Evolutionary conservation across 2,329 filamentous ascomycete species (phyloP), one percentile per base, ranked within the genome.

Genomic region (Septoria petroselini): DNA sequence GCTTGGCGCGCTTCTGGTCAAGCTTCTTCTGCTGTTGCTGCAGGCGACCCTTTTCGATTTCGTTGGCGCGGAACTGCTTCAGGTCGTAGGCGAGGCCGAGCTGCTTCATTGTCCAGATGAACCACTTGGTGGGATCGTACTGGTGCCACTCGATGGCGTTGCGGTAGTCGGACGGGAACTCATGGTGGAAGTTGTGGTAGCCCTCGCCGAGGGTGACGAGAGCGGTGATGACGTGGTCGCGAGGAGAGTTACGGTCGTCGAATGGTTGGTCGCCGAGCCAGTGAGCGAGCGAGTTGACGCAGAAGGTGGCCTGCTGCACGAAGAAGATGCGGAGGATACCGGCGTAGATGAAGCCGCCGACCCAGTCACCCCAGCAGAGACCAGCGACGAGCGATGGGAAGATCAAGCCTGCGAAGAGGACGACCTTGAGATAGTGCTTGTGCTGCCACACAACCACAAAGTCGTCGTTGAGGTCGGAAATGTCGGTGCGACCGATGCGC

Each of bases 111-210:
- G 76, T 64, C 83, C 83, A 88, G 76, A 94, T 94, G 67, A 75
- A 79, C 88, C 88, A 93, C 76, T 94, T 94, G 70, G 88, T 94
- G 39, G 88, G 88, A 70, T 94, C 88, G 66, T 94, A 94, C 74
- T 94, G 88, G 74, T 83, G 85, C 88, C 88, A 94, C 72, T 89
- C 78, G 61, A 93, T 91, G 55, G 88, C 88, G 69, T 94, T 94
- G 68, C 88, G 87, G 81, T 93, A 94, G 71, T 94, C 88, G 8
- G 87, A 91, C 47, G 89, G 89, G 74, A 94, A 94, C 71, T 94
- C 88, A 78, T 94, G 88, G 74, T 94, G 88, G 80, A 94, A 94
- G 79, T 94, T 94, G 80, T 94, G 88, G 76, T 94, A 94, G 23
- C 88, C 88, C 73, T 91, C 88, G 41, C 88, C 88, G 17, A 94